A percentile compares a stretch with the other conserved stretches of the same genome.
Conservation (phyloP, 2,329 filamentous ascomycete species). For the Nothopassalora personata region DNA sequence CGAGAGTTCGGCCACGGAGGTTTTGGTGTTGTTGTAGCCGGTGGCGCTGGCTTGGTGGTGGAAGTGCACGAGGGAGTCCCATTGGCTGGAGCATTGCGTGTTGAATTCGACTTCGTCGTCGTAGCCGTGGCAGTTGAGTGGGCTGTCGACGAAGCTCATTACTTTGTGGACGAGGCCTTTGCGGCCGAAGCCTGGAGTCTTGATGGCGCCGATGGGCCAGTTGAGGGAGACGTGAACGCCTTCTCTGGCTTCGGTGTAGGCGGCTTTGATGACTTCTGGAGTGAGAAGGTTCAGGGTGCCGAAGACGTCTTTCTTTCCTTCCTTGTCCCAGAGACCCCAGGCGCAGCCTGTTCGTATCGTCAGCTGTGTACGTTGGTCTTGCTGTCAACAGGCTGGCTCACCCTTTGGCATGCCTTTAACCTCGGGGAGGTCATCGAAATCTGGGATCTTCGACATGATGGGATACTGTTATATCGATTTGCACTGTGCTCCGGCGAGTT, state of each 20-base stretch:
- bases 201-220: constrained; percentile 34
- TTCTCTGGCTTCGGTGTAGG: constrained; percentile 38
- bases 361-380: constrained; percentile 2
- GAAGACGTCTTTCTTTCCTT: constrained; percentile 38
- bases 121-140: constrained; percentile 35
- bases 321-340: constrained; percentile 44
- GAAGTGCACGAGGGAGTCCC: constrained; percentile 44
- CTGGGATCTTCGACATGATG: constrained; percentile 30
- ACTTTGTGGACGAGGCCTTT: constrained; percentile 35
- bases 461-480: background rate
- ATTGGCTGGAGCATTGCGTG: constrained; percentile 43
- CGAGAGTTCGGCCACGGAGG: constrained; percentile 23
- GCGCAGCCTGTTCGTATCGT: constrained; percentile 21
- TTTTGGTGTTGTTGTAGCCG: constrained; percentile 49
- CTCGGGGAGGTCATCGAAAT: constrained; percentile 39
- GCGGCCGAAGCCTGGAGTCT: constrained; percentile 34
- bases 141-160: constrained; percentile 30
- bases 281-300: constrained; percentile 46
- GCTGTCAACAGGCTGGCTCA: background rate
- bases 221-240: constrained; percentile 42
- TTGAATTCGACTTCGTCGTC: constrained; percentile 46
- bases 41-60: constrained; percentile 37
- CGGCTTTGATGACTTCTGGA: constrained; percentile 38
- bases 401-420: constrained; percentile 39
- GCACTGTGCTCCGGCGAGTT: background rate